A percentile compares a stretch with the other conserved stretches of the same genome.
Conservation (phyloP, 2,329 filamentous ascomycete species). For the Zalaria sp. region DNA sequence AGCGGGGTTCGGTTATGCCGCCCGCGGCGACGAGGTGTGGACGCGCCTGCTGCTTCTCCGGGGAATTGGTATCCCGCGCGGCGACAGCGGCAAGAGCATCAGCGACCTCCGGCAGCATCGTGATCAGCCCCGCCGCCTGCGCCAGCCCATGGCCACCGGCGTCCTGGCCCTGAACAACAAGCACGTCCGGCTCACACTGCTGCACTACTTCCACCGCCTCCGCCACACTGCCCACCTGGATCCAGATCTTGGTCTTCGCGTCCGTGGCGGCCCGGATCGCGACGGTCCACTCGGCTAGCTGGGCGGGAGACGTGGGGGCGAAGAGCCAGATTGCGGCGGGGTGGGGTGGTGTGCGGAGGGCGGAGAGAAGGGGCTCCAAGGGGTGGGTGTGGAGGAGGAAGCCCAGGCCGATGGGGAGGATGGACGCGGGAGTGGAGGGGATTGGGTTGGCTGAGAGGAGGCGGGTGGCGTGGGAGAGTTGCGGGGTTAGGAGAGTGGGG, state of each 20-base stretch:
- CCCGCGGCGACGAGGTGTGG: conserved; percentile 37
- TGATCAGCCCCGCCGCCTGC: conserved; percentile 39
- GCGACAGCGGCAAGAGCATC: conserved; percentile 25
- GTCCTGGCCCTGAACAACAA: conserved; percentile 49
- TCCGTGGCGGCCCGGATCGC: conserved; percentile 17
- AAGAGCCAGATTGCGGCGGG: conserved; percentile 56
- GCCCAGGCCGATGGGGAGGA: conserved; percentile 43
- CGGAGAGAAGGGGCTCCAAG: too few species aligned
- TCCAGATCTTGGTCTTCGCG: conserved; percentile 34
- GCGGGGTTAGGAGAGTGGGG: conserved; percentile 12
- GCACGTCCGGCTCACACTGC: conserved; percentile 36
- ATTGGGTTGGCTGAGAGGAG: conserved; percentile 8
- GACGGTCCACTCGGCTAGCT: conserved; percentile 20
- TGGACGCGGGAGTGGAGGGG: conserved; percentile 2
- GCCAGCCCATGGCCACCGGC: conserved; percentile 51
- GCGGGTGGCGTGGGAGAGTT: conserved; percentile 12
- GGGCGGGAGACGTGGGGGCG: conserved; percentile 34
- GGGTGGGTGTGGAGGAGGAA: conserved; percentile 38
- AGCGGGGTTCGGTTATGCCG: conserved; percentile 40
- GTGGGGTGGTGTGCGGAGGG: conserved; percentile 14
- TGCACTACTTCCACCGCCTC: conserved; percentile 36
- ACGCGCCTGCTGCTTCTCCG: not conserved
- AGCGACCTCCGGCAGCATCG: conserved; percentile 43
- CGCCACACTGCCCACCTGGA: conserved; percentile 47
- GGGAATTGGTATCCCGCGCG: conserved; percentile 6